phyloP scores from a whole-genome alignment of 768 basidiomycete genomes.

The Mycena alexandri region DNA sequence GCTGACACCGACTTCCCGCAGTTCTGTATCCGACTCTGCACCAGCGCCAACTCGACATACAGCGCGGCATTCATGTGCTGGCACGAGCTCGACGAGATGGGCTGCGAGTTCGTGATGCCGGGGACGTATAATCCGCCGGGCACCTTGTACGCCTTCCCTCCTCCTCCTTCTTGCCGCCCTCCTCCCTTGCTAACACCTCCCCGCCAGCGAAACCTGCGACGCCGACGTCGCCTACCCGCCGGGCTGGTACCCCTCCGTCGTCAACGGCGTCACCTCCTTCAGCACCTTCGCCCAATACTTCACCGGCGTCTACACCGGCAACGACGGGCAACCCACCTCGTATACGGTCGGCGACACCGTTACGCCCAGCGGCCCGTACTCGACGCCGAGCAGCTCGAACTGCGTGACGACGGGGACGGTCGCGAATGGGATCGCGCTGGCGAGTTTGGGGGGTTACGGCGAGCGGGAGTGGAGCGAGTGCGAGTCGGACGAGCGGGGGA shows the following conservation, averaged over 20 bases:
- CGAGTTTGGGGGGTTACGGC: too few relatives aligned
- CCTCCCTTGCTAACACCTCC: too few relatives aligned
- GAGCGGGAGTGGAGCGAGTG: too few relatives aligned
- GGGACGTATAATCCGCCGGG: conserved; percentile 57
- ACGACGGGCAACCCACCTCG: conserved; percentile 37
- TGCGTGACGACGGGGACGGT: conserved; percentile 54
- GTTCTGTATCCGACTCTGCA: conserved; percentile 60
- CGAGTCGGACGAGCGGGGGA: too few relatives aligned
- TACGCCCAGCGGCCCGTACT: conserved; percentile 52
- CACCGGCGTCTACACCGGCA: conserved; percentile 51
- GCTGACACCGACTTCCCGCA: too few relatives aligned
- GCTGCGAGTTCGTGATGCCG: conserved; percentile 62
- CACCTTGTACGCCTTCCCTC: conserved; percentile 51
- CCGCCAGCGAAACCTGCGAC: conserved; percentile 55
- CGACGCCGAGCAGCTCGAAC: conserved; percentile 52
- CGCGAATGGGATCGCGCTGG: conserved; percentile 50
- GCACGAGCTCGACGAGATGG: conserved; percentile 62
- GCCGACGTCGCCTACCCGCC: conserved; percentile 62
- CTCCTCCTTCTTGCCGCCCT: neutral
- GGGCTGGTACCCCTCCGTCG: conserved; percentile 59
- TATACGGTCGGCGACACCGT: conserved; percentile 57
- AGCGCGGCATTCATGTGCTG: conserved; percentile 57
- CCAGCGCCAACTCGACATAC: conserved; percentile 59
- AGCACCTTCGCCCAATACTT: conserved; percentile 60
- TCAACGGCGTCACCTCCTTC: conserved; percentile 53